These are phyloP conservation scores for Suillus luteus DNA, from an alignment of 768 basidiomycete species.

Conservation along the genomic window DNA sequence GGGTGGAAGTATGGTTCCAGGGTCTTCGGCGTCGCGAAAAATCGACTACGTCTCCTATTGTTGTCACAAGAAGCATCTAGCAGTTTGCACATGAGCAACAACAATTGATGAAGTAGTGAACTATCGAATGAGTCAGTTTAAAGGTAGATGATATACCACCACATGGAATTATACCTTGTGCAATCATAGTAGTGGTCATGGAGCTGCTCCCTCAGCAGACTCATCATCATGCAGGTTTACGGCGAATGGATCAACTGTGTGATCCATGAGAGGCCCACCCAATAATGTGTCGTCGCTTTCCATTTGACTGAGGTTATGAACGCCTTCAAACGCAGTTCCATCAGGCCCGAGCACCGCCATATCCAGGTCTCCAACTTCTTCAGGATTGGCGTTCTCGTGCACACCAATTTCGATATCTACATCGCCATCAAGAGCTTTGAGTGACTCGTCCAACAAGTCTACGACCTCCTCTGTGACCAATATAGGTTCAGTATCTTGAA, in stretches of 20 bases:
- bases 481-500: constrained; percentile 47
- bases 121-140: background rate
- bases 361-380: constrained; percentile 54
- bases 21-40: background rate
- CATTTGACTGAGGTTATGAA: constrained; percentile 59
- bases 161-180: background rate
- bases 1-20: background rate
- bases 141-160: background rate
- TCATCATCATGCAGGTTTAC: background rate
- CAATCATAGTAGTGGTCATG: background rate
- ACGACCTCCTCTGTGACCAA: constrained; percentile 39
- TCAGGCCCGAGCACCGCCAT: constrained; percentile 68
- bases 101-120: background rate
- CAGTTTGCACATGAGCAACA: background rate
- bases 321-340: constrained; percentile 55
- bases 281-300: constrained; percentile 54
- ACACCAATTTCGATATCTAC: constrained; percentile 46
- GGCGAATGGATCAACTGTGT: constrained; percentile 61
- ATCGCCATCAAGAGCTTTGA: constrained; percentile 54
- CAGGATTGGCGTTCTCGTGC: constrained; percentile 33
- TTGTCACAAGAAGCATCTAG: background rate
- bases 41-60: background rate
- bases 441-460: constrained; percentile 52
- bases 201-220: background rate
- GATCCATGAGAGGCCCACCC: constrained; percentile 62